These are phyloP conservation scores for Uromyces viciae-fabae DNA, from an alignment of 1,284 basidiomycete species.

Conservation along the genomic window DNA sequence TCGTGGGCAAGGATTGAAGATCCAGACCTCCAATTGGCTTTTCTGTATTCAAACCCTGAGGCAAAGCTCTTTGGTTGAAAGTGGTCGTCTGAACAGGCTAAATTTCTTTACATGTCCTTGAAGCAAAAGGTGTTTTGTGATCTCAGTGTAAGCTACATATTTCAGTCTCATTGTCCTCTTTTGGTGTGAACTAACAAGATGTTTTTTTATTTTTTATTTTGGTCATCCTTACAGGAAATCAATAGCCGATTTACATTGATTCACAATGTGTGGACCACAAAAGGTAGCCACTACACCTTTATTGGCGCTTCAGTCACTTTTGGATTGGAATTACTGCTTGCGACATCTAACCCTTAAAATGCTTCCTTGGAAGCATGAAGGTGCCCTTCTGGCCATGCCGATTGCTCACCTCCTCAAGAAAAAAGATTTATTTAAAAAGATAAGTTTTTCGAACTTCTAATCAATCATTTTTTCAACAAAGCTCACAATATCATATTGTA, in stretches of 20 bases:
- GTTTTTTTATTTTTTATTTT: too few relatives aligned
- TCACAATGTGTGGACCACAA: conserved; percentile 12
- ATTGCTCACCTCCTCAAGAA: not conserved
- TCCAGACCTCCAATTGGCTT: not conserved
- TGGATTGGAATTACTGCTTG: not conserved
- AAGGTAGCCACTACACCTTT: not conserved
- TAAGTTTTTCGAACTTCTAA: not conserved
- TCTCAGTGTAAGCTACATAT: not conserved
- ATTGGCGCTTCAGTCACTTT: not conserved
- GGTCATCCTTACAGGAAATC: not conserved
- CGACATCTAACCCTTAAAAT: not conserved
- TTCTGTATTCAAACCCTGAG: not conserved
- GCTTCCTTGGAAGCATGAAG: not conserved
- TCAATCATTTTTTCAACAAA: not conserved
- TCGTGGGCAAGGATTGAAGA: conserved; percentile 3
- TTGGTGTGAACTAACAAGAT: too few relatives aligned
- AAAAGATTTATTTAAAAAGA: not conserved
- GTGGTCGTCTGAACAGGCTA: not conserved
- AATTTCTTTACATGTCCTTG: not conserved
- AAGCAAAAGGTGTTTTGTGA: not conserved
- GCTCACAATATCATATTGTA: not conserved
- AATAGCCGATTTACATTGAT: not conserved
- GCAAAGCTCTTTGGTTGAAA: not conserved
- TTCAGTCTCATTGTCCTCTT: too few relatives aligned
- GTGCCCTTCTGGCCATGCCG: not conserved